A percentile compares a stretch with the other conserved stretches of the same genome.
These are phyloP conservation scores for Crucihimalaya himalaica DNA, from an alignment of 345 rosid species.

Conservation along the genomic window DNA sequence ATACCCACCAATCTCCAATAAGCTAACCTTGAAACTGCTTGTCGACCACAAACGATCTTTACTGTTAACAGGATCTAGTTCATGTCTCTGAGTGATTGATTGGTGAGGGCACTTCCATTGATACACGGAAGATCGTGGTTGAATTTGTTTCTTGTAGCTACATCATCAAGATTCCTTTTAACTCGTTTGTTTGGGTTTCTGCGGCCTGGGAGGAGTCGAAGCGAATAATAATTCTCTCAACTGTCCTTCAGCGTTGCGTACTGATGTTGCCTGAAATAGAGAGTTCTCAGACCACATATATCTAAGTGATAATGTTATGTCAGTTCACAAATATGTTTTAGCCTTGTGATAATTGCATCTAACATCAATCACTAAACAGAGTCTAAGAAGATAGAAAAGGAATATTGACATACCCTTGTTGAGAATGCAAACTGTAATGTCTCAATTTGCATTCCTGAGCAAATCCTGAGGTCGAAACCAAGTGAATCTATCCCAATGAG, in stretches of 20 bases:
- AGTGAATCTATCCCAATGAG: slow-evolving; percentile 70
- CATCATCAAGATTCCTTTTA: slow-evolving; percentile 47
- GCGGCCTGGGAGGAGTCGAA: slow-evolving; percentile 41
- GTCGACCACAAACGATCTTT: background rate
- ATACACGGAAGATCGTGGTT: background rate
- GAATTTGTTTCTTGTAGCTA: background rate
- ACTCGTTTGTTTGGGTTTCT: slow-evolving; percentile 48
- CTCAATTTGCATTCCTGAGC: slow-evolving; percentile 82
- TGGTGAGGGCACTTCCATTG: background rate
- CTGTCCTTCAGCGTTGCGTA: slow-evolving; percentile 66
- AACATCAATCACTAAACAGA: background rate
- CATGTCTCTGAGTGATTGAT: slow-evolving; percentile 14
- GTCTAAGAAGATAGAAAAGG: background rate
- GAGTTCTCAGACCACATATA: background rate
- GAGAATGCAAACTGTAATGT: slow-evolving; percentile 73
- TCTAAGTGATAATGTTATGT: slow-evolving; percentile 2
- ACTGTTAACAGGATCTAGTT: slow-evolving; percentile 5
- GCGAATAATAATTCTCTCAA: slow-evolving; percentile 70
- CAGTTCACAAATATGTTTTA: background rate
- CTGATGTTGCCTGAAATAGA: slow-evolving; percentile 78
- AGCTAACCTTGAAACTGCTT: background rate
- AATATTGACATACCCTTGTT: slow-evolving; percentile 51
- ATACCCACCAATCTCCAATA: slow-evolving; percentile 2
- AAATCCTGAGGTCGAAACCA: slow-evolving; percentile 80
- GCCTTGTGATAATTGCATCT: background rate